phyloP scores from a whole-genome alignment of 441 rosid species.

The Hura crepitans region DNA sequence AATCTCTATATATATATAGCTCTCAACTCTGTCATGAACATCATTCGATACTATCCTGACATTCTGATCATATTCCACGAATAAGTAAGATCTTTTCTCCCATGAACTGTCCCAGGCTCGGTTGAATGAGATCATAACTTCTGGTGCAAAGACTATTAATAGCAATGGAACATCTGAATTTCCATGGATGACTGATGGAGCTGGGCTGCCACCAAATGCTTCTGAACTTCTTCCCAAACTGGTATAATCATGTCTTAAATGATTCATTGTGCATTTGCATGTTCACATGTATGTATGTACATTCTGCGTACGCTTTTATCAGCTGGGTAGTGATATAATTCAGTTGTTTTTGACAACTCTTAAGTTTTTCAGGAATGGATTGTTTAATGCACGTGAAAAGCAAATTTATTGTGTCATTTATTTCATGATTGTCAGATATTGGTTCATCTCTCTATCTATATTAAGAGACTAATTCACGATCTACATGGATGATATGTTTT shows the following conservation, averaged over 20 bases:
- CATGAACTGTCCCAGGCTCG: slow-evolving; percentile 58
- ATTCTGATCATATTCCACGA: not conserved
- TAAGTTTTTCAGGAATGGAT: not conserved
- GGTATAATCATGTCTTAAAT: slow-evolving; percentile 39
- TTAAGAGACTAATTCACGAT: not conserved
- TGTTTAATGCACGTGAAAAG: not conserved
- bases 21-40: no score
- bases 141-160: slow-evolving; percentile 44
- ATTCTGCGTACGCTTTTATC: not conserved
- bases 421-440: slow-evolving; percentile 1
- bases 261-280: not conserved
- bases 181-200: slow-evolving; percentile 99
- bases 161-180: slow-evolving; percentile 55
- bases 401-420: not conserved
- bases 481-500: not conserved
- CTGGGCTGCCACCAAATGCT: slow-evolving; percentile 90
- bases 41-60: no score
- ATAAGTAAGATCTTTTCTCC: slow-evolving; percentile 12
- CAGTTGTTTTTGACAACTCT: not conserved
- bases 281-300: not conserved
- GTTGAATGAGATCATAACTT: slow-evolving; percentile 80
- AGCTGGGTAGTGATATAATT: not conserved
- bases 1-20: no score
- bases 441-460: not conserved
- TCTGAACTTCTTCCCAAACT: slow-evolving; percentile 72